phyloP scores from a whole-genome alignment of 805 yeast species.

The Candida quercuum region DNA sequence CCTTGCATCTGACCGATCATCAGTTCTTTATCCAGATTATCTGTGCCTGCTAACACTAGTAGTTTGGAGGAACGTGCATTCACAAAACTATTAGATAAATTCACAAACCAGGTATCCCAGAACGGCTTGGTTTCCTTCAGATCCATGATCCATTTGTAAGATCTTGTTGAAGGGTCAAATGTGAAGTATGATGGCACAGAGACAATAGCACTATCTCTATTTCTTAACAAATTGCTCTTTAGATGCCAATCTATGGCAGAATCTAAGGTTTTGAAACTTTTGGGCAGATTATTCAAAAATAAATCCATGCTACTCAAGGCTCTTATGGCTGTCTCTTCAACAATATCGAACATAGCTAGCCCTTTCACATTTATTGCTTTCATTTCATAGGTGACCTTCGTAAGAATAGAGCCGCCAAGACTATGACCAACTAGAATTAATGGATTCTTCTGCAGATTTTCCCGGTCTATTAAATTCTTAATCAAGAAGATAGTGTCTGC shows the following conservation, averaged over 20 bases:
- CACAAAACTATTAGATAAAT: constrained; percentile 53
- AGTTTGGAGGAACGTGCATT: constrained; percentile 54
- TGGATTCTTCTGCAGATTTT: constrained; percentile 19
- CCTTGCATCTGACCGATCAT: constrained; percentile 99
- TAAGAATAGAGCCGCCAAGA: constrained; percentile 82
- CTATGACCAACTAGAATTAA: constrained; percentile 81
- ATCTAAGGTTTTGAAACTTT: constrained; percentile 41
- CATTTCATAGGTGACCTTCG: constrained; percentile 39
- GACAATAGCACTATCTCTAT: constrained; percentile 55
- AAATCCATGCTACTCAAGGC: constrained; percentile 62
- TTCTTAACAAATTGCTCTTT: constrained; percentile 44
- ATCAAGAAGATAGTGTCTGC: constrained; percentile 54
- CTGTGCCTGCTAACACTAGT: constrained; percentile 82
- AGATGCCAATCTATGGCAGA: constrained; percentile 83
- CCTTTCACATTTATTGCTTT: constrained; percentile 45
- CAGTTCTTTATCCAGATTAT: constrained; percentile 75
- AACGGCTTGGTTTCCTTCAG: constrained; percentile 52
- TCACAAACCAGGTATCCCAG: constrained; percentile 84
- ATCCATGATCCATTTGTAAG: constrained; percentile 58
- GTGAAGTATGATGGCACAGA: constrained; percentile 72
- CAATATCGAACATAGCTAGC: constrained; percentile 79
- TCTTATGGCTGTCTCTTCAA: constrained; percentile 83
- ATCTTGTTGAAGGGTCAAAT: constrained; percentile 15
- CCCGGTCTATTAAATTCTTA: constrained; percentile 27
- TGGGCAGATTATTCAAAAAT: constrained; percentile 66